phyloP scores from a whole-genome alignment of 352 stramenopile species.

The Globisporangium orthogonon region DNA sequence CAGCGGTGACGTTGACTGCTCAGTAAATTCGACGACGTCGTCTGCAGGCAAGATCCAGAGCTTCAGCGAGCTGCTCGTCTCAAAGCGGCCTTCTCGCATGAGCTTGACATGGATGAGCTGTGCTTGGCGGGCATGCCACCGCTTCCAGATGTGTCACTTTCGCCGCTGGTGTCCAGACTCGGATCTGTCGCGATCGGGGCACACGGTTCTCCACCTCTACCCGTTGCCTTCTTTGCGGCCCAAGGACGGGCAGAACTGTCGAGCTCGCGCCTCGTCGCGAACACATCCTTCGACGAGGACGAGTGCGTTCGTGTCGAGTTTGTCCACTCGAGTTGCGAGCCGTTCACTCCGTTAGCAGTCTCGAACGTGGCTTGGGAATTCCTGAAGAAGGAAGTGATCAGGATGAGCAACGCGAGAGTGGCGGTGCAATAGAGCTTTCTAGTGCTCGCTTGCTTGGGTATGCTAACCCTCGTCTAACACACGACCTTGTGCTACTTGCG shows the following conservation, averaged over 20 bases:
- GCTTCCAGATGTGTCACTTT: background rate
- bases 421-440: background rate
- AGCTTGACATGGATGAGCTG: background rate
- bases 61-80: conserved; percentile 1
- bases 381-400: conserved; percentile 3
- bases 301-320: conserved; percentile 3
- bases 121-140: background rate
- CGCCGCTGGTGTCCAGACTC: background rate
- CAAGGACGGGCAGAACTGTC: background rate
- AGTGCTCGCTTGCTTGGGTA: background rate
- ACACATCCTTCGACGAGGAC: background rate
- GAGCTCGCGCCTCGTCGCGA: background rate
- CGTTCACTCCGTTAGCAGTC: background rate
- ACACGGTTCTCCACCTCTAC: background rate
- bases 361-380: conserved; percentile 5
- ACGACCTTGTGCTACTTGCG: too few relatives aligned
- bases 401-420: background rate
- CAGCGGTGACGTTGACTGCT: background rate
- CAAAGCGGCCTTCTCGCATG: background rate
- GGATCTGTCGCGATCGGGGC: background rate
- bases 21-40: background rate
- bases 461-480: background rate
- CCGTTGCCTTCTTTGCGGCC: background rate
- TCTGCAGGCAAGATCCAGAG: background rate
- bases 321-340: background rate